Evolutionary conservation across 2,329 filamentous ascomycete species (phyloP), one percentile per base, ranked within the genome.

Genomic region (Diaporthe sp.): DNA sequence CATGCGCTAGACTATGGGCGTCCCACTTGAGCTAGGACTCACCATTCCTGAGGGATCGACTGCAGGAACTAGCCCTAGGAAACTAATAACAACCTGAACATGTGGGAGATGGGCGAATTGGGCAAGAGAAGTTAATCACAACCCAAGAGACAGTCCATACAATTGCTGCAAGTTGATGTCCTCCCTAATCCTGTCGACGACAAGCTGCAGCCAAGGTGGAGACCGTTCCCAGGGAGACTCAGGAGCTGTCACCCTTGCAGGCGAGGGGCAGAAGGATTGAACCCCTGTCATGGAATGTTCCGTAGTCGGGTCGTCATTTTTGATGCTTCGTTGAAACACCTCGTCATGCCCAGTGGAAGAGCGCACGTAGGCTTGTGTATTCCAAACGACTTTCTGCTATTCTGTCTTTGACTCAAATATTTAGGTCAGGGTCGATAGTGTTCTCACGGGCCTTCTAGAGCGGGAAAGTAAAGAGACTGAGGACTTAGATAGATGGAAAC

Each of bases 171-270:
- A 68, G 42, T 57, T 31, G 60, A 65, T n/a, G 61, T 2, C 19
- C 22, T 49, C 9, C 25, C 15, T 22, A 10, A 8, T 62, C 39
- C 25, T 39, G 57, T 60, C 19, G 3, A 4, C 31, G 60, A 7
- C 8, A 67, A 1, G 31, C 44, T 51, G 46, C 31, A 28, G 22
- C 19, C n/a, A 28, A 12, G 15, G 58, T 61, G 58, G 58, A 28
- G 58, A 61, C 37, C 10, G 5, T 28, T 42, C 58, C 12, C 37
- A 34, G 55, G 22, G 9, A 39, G 37, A 9, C 4, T 37, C 15
- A 46, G 61, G 44, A 51, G 62, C 61, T 51, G 44, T 67, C 62
- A 68, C 44, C 31, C 62, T 39, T 68, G 62, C 46, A 68, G 62
- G 13, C 19, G 46, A 68, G 46, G 62, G 62, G 62, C 62, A 68